phyloP scores from a whole-genome alignment of 148 eudicot genomes.

The Fagopyrum tataricum region DNA sequence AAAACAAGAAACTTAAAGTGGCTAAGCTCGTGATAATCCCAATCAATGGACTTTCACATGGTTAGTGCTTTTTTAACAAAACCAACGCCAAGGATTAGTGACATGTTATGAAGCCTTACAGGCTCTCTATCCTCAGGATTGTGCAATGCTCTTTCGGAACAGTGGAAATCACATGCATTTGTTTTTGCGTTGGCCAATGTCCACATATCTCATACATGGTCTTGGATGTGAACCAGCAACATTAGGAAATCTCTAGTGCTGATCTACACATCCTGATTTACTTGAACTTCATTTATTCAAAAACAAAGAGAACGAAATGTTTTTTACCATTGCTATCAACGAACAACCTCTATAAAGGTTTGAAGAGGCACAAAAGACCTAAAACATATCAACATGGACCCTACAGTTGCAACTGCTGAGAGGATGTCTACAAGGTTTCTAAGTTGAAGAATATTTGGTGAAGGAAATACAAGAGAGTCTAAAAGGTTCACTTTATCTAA shows the following conservation, averaged over 20 bases:
- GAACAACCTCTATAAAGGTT: background rate
- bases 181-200: no score
- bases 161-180: no score
- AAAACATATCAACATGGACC: background rate
- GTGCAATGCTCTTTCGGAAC: no score
- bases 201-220: no score
- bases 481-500: background rate
- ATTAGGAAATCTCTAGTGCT: background rate
- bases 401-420: background rate
- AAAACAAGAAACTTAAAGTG: no score
- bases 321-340: background rate
- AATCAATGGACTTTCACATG: background rate
- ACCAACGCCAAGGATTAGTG: no score
- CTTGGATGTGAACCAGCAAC: background rate
- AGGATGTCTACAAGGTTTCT: background rate
- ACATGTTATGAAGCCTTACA: no score
- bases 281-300: no score
- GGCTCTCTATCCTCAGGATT: no score
- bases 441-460: no score
- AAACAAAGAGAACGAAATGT: background rate
- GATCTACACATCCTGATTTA: background rate
- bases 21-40: constrained; percentile 7
- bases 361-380: background rate
- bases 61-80: no score
- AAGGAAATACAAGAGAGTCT: background rate